Evolutionary conservation across 306 rosid genomes (phyloP).

Genomic region (Potentilla sterilis): DNA sequence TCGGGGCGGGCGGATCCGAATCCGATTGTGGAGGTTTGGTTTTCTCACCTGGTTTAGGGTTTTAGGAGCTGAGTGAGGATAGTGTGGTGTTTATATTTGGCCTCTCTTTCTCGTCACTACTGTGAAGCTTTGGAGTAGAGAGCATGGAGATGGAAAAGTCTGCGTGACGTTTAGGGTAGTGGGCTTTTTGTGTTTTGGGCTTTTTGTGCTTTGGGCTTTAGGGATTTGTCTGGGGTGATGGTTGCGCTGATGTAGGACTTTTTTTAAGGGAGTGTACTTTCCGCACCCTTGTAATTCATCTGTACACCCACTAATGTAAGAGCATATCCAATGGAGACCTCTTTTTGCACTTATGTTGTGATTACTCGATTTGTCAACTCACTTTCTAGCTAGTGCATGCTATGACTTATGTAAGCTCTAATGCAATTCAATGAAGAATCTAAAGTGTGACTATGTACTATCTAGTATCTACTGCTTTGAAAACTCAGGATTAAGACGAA

Average conservation of each 20-base stretch:
- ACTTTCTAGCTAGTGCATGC: no score
- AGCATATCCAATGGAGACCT: no score
- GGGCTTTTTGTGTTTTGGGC: background rate
- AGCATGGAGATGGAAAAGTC: background rate
- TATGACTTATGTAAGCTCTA: no score
- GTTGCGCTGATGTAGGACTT: background rate
- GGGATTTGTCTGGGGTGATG: background rate
- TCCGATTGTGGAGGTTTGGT: background rate
- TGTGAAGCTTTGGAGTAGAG: no score
- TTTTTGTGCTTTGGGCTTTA: background rate
- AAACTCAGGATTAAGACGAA: no score
- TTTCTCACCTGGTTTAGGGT: constrained; percentile 33
- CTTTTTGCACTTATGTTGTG: no score
- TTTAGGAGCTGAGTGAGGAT: constrained; percentile 26
- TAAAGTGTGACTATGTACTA: no score
- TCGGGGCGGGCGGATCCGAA: constrained; percentile 28
- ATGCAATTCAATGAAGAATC: no score
- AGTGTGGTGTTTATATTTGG: no score
- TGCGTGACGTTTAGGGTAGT: background rate
- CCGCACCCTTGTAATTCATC: background rate
- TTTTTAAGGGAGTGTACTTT: background rate
- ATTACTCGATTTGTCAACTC: no score
- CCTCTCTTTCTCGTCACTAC: no score
- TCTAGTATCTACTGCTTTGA: no score
- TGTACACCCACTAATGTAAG: background rate